Evolutionary conservation across 352 stramenopile genomes (phyloP).

Genomic region (Phytophthora cactorum): DNA sequence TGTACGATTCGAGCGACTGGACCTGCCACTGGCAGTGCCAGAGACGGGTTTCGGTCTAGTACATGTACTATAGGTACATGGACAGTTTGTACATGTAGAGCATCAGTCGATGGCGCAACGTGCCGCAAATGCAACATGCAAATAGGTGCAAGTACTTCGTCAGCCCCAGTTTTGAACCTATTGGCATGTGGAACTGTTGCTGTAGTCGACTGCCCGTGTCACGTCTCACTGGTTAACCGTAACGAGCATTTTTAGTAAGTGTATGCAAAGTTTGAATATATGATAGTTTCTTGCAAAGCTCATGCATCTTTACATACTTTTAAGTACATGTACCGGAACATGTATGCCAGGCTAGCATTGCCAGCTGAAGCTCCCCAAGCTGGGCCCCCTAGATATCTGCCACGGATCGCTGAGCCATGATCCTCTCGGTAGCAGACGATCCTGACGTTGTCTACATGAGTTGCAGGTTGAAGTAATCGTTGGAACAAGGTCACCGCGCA

Average conservation of each 20-base stretch:
- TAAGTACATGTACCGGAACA: no score
- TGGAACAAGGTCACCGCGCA: constrained; percentile 1
- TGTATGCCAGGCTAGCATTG: no score
- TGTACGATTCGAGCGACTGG: not conserved
- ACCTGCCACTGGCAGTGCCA: no score
- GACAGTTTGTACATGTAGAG: not conserved
- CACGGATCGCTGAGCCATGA: not conserved
- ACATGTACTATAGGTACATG: no score
- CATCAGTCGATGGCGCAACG: constrained; percentile 27
- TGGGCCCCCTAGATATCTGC: no score
- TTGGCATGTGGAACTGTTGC: not conserved
- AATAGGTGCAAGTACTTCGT: not conserved
- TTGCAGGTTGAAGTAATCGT: constrained; percentile 4
- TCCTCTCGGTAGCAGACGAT: not conserved
- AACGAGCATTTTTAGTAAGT: not conserved
- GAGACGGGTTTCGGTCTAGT: no score
- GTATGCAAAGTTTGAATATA: no score
- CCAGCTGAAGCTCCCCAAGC: no score
- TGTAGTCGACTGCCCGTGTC: not conserved
- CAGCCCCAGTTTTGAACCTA: constrained; percentile 4
- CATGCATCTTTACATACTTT: no score
- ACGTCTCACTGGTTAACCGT: not conserved
- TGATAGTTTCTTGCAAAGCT: no score
- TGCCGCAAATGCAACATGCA: no score
- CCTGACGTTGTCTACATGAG: not conserved